These are phyloP conservation scores for Eucalyptus polyanthemos DNA, from an alignment of 345 rosid species.

Conservation along the genomic window DNA sequence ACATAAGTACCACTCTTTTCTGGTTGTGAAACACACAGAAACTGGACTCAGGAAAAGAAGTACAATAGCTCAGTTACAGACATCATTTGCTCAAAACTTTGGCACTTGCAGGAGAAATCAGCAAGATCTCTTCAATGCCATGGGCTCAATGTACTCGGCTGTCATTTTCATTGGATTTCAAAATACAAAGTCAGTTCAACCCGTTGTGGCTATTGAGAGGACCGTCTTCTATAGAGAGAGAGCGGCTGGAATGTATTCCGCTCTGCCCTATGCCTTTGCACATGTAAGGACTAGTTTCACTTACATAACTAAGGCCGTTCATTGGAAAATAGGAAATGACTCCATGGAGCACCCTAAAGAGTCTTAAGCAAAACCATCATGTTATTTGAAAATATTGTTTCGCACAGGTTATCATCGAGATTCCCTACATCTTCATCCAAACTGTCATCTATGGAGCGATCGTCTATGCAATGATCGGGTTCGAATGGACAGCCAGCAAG, in stretches of 20 bases:
- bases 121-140: constrained; percentile 46
- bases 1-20: neutral
- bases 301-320: neutral
- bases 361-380: neutral
- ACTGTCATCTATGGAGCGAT: constrained; percentile 33
- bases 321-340: neutral
- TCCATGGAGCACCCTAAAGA: neutral
- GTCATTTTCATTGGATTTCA: constrained; percentile 51
- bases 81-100: neutral
- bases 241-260: constrained; percentile 68
- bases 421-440: constrained; percentile 35
- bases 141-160: constrained; percentile 62
- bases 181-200: constrained; percentile 34
- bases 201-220: constrained; percentile 53
- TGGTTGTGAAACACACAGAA: neutral
- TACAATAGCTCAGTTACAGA: neutral
- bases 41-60: neutral
- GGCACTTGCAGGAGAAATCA: constrained; percentile 6
- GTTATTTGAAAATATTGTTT: neutral
- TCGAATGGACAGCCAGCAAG: constrained; percentile 32
- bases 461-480: constrained; percentile 50
- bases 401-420: constrained; percentile 33
- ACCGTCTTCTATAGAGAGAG: constrained; percentile 65
- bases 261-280: constrained; percentile 57
- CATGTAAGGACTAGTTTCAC: constrained; percentile 16